Base-by-base conservation (phyloP, 2,329 filamentous ascomycete species). In the Scortechinia acanthostroma region DNA sequence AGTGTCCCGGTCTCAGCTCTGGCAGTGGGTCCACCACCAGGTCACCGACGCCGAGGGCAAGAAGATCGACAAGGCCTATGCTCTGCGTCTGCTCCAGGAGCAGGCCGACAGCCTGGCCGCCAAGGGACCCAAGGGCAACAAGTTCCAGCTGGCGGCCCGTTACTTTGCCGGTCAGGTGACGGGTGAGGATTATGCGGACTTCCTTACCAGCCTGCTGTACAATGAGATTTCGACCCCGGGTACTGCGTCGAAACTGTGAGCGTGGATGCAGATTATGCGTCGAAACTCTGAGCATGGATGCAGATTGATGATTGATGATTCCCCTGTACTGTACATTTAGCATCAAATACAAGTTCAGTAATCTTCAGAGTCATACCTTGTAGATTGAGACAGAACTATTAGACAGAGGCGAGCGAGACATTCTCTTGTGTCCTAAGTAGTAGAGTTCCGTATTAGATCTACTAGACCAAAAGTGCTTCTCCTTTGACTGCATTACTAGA, bases 131-230 rank as follows among this genome's bases (percentile, higher is more conserved):
- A 86, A 87, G 73, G 90, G 90, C 47, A 93, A 96, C 74, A 96
- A 96, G 74, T 96, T 76, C 70, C 80, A 85, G 48, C 76, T 95
- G 45, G 93, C 93, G 1, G 88, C 88, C 1, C 85, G 95, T 67
- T 97, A 97, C 70, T 96, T 97, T 60, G 81, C 88, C 23, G 73
- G 80, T 42, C 93, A 98, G 74, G 86, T 97, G 47, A 97, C 91
- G 2, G 93, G 93, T 46, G 93, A 97, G 73, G 91, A 96, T 54
- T 97, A 97, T 64, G 90, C 91, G 13, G 93, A 98, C 65, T 97
- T 97, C 71, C 68, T 98, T 71, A 96, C 89, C 4, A 40, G 35
- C 17, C 17, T 40, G 10, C 20, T 40, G 35, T 40, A 40, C 17
- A 40, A 40, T 19, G 35, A 40, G 35, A 40, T 40, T 17, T 40